Evolutionary conservation across 768 basidiomycete genomes (phyloP), one percentile per base, ranked within the genome.

Genomic region (Hericium erinaceus): DNA sequence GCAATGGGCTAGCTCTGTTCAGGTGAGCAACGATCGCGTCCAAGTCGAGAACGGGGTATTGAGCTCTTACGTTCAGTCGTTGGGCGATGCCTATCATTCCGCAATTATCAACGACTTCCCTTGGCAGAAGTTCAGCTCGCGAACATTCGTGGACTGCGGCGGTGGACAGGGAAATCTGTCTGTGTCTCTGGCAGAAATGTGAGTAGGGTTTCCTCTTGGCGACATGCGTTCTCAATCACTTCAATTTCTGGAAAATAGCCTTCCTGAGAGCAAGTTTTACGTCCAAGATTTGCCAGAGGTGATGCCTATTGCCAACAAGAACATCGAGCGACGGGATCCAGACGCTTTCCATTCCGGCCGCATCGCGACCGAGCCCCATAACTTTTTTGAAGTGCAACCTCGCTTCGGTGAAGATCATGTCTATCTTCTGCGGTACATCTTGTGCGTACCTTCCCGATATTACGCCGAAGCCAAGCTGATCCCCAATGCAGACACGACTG

Each of bases 401-500:
- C n/a, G 48, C 9, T 12, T n/a, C 28, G 56, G 56, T 22, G 49
- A 57, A 26, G 33, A 52, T 16, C 24, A 22, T 37, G 39, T 57
- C 22, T 57, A 57, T 20, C 56, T 57, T 24, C 56, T 57, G 10
- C 56, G 56, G n/a, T 52, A 57, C 39, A 52, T 57, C 39, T 16
- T 57, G 56, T 57, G 28, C 38, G 56, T 33, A 18, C 28, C 20
- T 11, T 39, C 33, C 24, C 22, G 11, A 37, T 13, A 56, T 38
- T 46, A 8, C 48, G 37, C 40, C 2, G 4, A 15, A 16, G 18
- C 8, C 56, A 18, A 20, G 16, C 48, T n/a, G 15, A 24, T 11
- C 15, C 46, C 16, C 10, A 28, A 11, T 51, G n/a, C 33, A 62
- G 60, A 41, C 61, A 62, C 54, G 56, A 62, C 39, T 62, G 61